Base-by-base conservation (phyloP, 2,329 filamentous ascomycete species). In the Microdochium bolleyi region DNA sequence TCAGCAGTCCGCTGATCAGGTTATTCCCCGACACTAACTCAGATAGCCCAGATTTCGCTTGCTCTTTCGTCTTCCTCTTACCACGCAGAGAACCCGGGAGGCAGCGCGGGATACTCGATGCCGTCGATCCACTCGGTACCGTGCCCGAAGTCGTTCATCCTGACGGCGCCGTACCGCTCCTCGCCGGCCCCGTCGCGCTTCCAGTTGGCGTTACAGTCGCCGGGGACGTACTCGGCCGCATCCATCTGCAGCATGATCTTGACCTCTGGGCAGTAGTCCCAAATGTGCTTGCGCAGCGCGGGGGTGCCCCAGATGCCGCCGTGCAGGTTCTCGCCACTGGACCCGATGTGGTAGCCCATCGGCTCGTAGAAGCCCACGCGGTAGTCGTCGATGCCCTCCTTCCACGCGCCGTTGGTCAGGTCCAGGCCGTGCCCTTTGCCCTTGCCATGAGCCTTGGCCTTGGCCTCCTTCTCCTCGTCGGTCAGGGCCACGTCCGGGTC, bases 211-310 rank as follows among this genome's bases (percentile, higher is more conserved):
- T 70, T 63, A 56, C 76, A 80, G 8, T 69, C 58, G 7, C 77
- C 77, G 1, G 75, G 76, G 4, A 80, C 71, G 55, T 70, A 78
- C 55, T 72, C 67, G 46, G 74, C 76, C 7, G 72, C 73, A 56
- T 81, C 77, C 78, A 82, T 82, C 50, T 67, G 66, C 25, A 82
- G 62, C 48, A 73, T 79, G 71, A 82, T 77, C 68, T 81, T 82
- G 27, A 82, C 70, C 61, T 83, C 79, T 1, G 79, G 79, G 55
- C 79, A 82, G 62, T 82, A 82, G 25, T 73, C 68, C 73, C 75
- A 81, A 44, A 82, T 75, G 55, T 79, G 73, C 55, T 70, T 70
- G 24, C 79, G 67, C 61, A 69, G 59, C 55, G 71, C 67, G 0
- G 72, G 73, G 3, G 67, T 72, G 24, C 75, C 75, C 77, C 77